Evolutionary conservation across 345 rosid species (phyloP).

Genomic region (Cochlearia excelsa): DNA sequence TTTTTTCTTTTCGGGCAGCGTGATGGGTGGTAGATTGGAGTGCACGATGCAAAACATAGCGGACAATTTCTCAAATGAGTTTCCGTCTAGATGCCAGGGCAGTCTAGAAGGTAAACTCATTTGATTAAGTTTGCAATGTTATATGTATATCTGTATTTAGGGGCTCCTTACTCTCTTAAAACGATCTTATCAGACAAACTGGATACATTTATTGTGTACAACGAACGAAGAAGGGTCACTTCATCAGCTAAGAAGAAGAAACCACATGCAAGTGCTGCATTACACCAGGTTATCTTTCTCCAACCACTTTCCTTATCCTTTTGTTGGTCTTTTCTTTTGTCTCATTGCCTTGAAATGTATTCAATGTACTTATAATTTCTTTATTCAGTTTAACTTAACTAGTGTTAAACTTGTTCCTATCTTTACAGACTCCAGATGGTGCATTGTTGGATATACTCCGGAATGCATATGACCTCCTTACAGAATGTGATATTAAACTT

Average conservation of each 20-base stretch:
- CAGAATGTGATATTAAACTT: constrained; percentile 61
- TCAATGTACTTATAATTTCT: background rate
- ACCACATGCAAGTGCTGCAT: constrained; percentile 51
- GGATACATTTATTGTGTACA: constrained; percentile 81
- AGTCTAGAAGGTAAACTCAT: constrained; percentile 61
- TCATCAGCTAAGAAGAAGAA: constrained; percentile 94
- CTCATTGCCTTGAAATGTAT: constrained; percentile 13
- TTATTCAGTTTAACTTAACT: background rate
- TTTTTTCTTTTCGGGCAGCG: constrained; percentile 42
- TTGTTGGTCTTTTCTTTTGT: background rate
- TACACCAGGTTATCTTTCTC: constrained; percentile 76
- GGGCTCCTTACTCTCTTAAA: constrained; percentile 13
- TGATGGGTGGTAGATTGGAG: constrained; percentile 88
- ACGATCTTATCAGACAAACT: constrained; percentile 48
- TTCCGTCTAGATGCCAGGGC: constrained; percentile 59
- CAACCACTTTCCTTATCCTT: constrained; percentile 10
- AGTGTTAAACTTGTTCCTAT: constrained; percentile 3
- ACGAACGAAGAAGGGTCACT: constrained; percentile 82
- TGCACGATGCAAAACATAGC: constrained; percentile 99
- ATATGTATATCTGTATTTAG: constrained; percentile 11
- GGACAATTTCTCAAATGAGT: constrained; percentile 65
- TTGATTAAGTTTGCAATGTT: constrained; percentile 13
- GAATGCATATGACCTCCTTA: constrained; percentile 83
- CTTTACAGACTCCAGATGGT: constrained; percentile 91
- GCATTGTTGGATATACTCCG: constrained; percentile 76